Evolutionary conservation across 495 filamentous ascomycete species (phyloP), one percentile per base, ranked within the genome.

Genomic region (Echria macrotheca): DNA sequence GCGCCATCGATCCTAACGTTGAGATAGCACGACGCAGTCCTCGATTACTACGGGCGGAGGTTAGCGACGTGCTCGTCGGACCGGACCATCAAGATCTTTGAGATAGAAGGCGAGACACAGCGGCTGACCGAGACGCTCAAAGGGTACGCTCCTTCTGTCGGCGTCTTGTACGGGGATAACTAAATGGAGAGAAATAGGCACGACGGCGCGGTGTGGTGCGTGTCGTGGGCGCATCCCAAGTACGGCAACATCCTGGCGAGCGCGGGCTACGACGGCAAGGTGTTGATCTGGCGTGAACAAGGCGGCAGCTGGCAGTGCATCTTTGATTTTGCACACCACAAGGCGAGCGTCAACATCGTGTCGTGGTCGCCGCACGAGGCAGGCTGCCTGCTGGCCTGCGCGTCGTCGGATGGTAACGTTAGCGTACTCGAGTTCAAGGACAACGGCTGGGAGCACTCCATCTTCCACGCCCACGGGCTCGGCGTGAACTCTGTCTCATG

Each of bases 11-110:
- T 29, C 44, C 47, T 51, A 31, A 52, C 40, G 40, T 55, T 43
- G 51, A 33, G 5, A 33, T 66, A 96, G 91, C 93, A 97, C 61
- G 93, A 97, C 80, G 93, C 91, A 45, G 89, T 90, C 46, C 83
- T 99, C 55, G 94, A 99, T 68, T 97, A 97, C 72, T 99, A 97
- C 69, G 93, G 93, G 58, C 85, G 93, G 52, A 84, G 91, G 57
- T 82, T 99, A 60, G 93, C 93, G 52, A 99, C 93, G 57, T 97
- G 93, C 69, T 96, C 90, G 17, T 96, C 91, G 47, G 93, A 99
- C 69, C 89, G 89, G 66, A 97, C 91, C 40, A 94, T 99, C 74
- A 97, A 96, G 72, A 96, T 99, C 65, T 99, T 96, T 60, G 93
- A 97, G 72, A 85, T 97, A 42, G 93, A 97, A 67, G 89, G 91